Evolutionary conservation across 805 yeast genomes (phyloP), one percentile per base, ranked within the genome.

Genomic region (Suhomyces sp.): DNA sequence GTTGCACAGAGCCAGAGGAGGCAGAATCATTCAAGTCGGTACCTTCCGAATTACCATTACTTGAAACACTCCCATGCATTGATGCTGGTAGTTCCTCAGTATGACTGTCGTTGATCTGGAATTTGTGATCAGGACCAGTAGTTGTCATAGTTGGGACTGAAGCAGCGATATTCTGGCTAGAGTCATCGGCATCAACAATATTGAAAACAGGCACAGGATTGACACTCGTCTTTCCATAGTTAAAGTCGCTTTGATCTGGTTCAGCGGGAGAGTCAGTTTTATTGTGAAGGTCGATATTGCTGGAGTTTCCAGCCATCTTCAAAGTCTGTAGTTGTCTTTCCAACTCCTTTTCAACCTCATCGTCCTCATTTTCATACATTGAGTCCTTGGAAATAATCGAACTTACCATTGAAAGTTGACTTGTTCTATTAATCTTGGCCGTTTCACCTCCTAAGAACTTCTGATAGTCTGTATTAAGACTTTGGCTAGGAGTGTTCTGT

Each of bases 331-430:
- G 62, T 53, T 75, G 78, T 24, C 72, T 63, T 50, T 72, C 69
- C 53, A 75, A 64, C 50, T 73, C 78, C 43, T 57, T 52, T 37
- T 72, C 76, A 4, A 68, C 65, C 41, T 68, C 76, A 15, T 60
- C 69, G 4, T 68, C 73, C 10, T 70, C 73, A 33, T 59, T 54
- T 4, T 65, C 62, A 44, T 62, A 60, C 41, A 53, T 54, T 6
- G 65, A 63, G 17, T 63, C 73, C 53, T 71, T 73, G 6, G 76
- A 72, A 27, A 75, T 64, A 46, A 75, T 71, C 0, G 78, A 73
- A 51, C 77, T 72, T 10, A 73, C 72, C 64, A 72, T 75, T 9
- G 78, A 73, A 22, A 72, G 52, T 43, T 68, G 76, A 49, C 76
- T 69, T 43, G 63, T 54, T 51, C 76, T 62, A 10, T 29, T 43